These are phyloP conservation scores for Trichoderma endophyticum DNA, from an alignment of 2,329 filamentous ascomycete genomes.

Conservation along the genomic window DNA sequence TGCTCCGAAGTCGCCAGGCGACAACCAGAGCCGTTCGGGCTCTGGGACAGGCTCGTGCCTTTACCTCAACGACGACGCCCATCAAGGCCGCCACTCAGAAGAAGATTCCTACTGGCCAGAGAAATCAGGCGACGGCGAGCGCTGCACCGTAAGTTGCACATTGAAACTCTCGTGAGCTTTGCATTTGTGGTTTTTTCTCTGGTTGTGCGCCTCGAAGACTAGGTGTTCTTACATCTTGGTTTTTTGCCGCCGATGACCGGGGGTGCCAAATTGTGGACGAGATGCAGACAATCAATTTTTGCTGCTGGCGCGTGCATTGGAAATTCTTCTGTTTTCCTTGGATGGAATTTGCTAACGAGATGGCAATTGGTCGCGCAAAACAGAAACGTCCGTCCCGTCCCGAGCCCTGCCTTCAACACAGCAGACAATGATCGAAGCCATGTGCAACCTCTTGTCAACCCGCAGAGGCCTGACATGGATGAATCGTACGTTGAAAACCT, in stretches of 20 bases:
- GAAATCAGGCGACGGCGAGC: conserved; percentile 50
- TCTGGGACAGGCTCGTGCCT: conserved; percentile 38
- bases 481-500: conserved; percentile 61
- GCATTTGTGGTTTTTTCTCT: background rate
- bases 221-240: background rate
- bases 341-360: conserved; percentile 89
- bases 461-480: conserved; percentile 61
- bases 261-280: conserved; percentile 80
- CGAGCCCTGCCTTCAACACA: conserved; percentile 59
- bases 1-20: conserved; percentile 50
- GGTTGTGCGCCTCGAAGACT: background rate
- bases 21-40: conserved; percentile 45
- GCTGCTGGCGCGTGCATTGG: conserved; percentile 34
- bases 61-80: conserved; percentile 40
- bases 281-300: background rate
- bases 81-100: conserved; percentile 37
- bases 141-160: conserved; percentile 9
- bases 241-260: conserved; percentile 42
- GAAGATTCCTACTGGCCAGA: conserved; percentile 41
- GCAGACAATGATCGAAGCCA: conserved; percentile 47
- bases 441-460: conserved; percentile 64
- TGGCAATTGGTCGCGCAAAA: conserved; percentile 83
- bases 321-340: conserved; percentile 4
- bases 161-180: background rate
- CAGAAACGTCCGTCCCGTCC: conserved; percentile 49